phyloP scores from a whole-genome alignment of 495 filamentous ascomycete genomes.

The Schizothecium vesticola region DNA sequence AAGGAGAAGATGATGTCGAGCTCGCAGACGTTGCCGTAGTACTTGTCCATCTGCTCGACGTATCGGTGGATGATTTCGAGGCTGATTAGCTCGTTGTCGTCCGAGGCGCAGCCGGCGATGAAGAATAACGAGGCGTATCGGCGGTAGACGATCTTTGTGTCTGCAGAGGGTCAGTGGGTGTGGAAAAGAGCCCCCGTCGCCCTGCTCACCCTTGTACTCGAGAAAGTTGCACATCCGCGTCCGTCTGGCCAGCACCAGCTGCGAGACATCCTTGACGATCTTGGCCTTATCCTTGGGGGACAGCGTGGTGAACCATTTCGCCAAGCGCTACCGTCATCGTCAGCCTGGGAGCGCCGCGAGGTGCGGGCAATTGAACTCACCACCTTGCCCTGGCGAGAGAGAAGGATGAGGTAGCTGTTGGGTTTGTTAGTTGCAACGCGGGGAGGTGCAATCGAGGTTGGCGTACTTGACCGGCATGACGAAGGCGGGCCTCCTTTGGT shows the following conservation, averaged over 20 bases:
- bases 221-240: slow-evolving; percentile 99
- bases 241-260: slow-evolving; percentile 89
- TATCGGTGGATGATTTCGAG: slow-evolving; percentile 98
- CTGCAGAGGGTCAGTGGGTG: slow-evolving; percentile 41
- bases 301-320: slow-evolving; percentile 99
- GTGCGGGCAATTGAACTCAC: slow-evolving; percentile 55
- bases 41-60: slow-evolving; percentile 99
- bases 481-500: slow-evolving; percentile 30
- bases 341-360: slow-evolving; percentile 18
- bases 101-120: slow-evolving; percentile 91
- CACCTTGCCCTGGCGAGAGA: slow-evolving; percentile 98
- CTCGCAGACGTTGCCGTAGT: slow-evolving; percentile 99
- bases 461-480: slow-evolving; percentile 47
- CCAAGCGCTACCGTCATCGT: slow-evolving; percentile 66
- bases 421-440: slow-evolving; percentile 12
- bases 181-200: not conserved
- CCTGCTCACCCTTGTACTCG: slow-evolving; percentile 85
- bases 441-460: not conserved
- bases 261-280: slow-evolving; percentile 98
- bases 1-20: slow-evolving; percentile 98
- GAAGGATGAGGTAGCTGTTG: slow-evolving; percentile 87
- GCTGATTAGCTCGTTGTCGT: slow-evolving; percentile 96
- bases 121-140: slow-evolving; percentile 99
- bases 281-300: slow-evolving; percentile 99
- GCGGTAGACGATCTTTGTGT: slow-evolving; percentile 96